phyloP scores from a whole-genome alignment of 768 basidiomycete genomes.

The Candolleomyces eurysporus region DNA sequence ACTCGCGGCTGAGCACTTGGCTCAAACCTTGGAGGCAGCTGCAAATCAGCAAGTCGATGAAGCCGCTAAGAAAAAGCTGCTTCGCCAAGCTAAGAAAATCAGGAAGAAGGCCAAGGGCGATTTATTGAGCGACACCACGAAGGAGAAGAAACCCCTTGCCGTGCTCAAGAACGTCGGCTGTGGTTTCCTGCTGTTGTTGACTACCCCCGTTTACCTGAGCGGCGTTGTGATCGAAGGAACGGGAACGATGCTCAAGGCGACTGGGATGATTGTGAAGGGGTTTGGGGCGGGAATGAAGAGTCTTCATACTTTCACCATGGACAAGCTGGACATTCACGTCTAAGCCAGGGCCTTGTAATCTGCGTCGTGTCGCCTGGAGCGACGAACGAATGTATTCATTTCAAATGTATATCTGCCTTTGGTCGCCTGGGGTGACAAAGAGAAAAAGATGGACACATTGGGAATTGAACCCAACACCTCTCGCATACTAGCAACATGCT shows the following conservation, averaged over 20 bases:
- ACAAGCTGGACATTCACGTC: slow-evolving; percentile 1
- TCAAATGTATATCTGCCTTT: too few species aligned
- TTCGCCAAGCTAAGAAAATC: neutral
- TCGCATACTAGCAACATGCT: slow-evolving; percentile 7
- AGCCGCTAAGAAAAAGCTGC: neutral
- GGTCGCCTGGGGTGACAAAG: too few species aligned
- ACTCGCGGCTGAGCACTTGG: slow-evolving; percentile 2
- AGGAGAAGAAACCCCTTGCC: neutral
- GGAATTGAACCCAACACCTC: slow-evolving; percentile 7
- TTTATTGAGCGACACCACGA: neutral
- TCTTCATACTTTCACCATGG: slow-evolving; percentile 3
- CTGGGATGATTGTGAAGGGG: slow-evolving; percentile 1
- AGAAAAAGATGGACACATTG: too few species aligned
- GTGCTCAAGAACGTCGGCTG: neutral
- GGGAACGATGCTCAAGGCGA: slow-evolving; percentile 3
- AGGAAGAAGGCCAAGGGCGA: neutral
- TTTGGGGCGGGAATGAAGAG: slow-evolving; percentile 6
- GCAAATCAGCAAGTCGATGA: neutral
- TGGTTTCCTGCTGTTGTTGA: slow-evolving; percentile 2
- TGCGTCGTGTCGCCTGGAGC: too few species aligned
- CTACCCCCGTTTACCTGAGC: slow-evolving; percentile 1
- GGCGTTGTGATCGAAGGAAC: slow-evolving; percentile 5
- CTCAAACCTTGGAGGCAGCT: slow-evolving; percentile 1
- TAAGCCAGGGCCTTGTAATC: neutral
- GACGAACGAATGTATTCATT: too few species aligned